Percentiles rank a stretch among this genome's conserved stretches.
These are phyloP conservation scores for Aspergillus texensis DNA, from an alignment of 2,329 filamentous ascomycete species.

Conservation along the genomic window DNA sequence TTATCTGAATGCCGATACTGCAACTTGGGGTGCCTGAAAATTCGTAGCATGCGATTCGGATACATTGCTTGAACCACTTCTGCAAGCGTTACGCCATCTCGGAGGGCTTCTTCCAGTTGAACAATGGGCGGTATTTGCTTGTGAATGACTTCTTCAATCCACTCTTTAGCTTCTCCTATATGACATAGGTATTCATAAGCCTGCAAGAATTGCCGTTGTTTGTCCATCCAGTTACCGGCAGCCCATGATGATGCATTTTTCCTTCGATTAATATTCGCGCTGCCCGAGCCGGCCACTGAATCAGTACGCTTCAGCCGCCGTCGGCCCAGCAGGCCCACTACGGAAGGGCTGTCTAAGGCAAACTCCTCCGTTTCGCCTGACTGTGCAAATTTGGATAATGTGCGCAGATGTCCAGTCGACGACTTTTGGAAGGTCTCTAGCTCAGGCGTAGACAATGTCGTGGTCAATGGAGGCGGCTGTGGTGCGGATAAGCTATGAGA, in stretches of 20 bases:
- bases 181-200: slow-evolving; percentile 99
- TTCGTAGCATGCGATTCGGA: slow-evolving; percentile 73
- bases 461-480: slow-evolving; percentile 35
- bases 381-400: slow-evolving; percentile 80
- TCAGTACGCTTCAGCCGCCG: slow-evolving; percentile 75
- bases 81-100: slow-evolving; percentile 90
- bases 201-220: slow-evolving; percentile 92
- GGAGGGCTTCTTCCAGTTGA: slow-evolving; percentile 85
- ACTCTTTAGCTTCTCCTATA: slow-evolving; percentile 98
- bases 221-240: slow-evolving; percentile 96
- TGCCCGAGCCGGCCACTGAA: slow-evolving; percentile 55
- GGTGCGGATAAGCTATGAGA: slow-evolving; percentile 34
- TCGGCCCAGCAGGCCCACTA: slow-evolving; percentile 82
- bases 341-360: slow-evolving; percentile 79
- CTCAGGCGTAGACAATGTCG: slow-evolving; percentile 67
- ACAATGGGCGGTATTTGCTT: slow-evolving; percentile 88
- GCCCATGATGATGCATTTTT: slow-evolving; percentile 71
- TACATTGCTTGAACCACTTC: slow-evolving; percentile 90
- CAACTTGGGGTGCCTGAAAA: slow-evolving; percentile 81
- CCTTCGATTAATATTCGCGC: slow-evolving; percentile 46
- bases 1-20: slow-evolving; percentile 98
- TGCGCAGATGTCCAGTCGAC: slow-evolving; percentile 84
- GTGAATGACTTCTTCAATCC: slow-evolving; percentile 92
- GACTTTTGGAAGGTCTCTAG: slow-evolving; percentile 83
- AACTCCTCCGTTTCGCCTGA: slow-evolving; percentile 78